These are phyloP conservation scores for Hanseniaspora taiwanica DNA, from an alignment of 805 yeast species.

Conservation along the genomic window DNA sequence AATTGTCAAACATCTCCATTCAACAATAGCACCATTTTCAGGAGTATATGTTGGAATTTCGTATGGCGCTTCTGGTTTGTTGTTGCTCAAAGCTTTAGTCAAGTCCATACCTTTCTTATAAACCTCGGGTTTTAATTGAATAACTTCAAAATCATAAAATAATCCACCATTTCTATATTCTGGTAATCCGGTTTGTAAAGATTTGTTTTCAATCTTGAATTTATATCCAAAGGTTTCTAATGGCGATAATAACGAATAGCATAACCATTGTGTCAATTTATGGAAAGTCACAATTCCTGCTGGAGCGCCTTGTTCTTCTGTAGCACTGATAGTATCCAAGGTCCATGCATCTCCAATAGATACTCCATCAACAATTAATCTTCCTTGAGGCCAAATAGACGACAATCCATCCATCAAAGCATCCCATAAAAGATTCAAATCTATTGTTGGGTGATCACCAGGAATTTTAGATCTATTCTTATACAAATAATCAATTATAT, in stretches of 20 bases:
- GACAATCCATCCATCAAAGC: conserved; percentile 41
- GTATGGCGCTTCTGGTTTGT: not conserved
- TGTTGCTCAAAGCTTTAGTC: conserved; percentile 16
- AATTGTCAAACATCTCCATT: conserved; percentile 53
- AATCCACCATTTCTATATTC: conserved; percentile 57
- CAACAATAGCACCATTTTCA: conserved; percentile 47
- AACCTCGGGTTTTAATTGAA: conserved; percentile 32
- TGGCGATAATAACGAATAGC: conserved; percentile 46
- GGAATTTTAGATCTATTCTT: conserved; percentile 8
- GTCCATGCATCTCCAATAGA: conserved; percentile 55
- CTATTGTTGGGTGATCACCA: conserved; percentile 10
- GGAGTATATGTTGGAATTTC: conserved; percentile 38
- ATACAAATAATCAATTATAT: conserved; percentile 36
- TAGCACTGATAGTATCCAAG: conserved; percentile 22
- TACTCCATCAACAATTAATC: conserved; percentile 36
- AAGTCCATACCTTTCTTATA: conserved; percentile 26
- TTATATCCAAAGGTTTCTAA: conserved; percentile 31
- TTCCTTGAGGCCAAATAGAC: conserved; percentile 50
- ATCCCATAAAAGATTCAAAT: conserved; percentile 38
- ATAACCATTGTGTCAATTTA: conserved; percentile 54
- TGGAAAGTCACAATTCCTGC: conserved; percentile 49
- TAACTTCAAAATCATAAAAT: conserved; percentile 41
- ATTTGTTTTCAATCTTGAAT: conserved; percentile 26
- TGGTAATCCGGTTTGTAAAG: conserved; percentile 41
- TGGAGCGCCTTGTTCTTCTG: conserved; percentile 19